phyloP scores from a whole-genome alignment of 2,329 filamentous ascomycete genomes.

The Talaromyces islandicus region DNA sequence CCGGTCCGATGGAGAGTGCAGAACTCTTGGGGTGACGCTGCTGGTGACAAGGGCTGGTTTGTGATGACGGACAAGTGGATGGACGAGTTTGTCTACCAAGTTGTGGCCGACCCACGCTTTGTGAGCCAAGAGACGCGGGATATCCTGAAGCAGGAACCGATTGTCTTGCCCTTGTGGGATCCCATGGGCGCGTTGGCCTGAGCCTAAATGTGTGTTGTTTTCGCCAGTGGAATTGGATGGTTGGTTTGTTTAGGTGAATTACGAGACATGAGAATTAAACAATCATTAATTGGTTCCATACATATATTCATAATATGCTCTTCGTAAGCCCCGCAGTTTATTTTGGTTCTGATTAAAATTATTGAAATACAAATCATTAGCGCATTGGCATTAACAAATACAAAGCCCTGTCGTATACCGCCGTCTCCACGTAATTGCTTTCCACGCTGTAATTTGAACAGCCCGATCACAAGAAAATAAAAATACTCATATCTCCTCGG shows the following conservation, averaged over 20 bases:
- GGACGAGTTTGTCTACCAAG: constrained; percentile 79
- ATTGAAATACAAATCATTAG: too few relatives aligned
- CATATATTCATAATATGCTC: too few relatives aligned
- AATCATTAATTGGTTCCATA: not conserved
- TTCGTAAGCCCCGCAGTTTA: too few relatives aligned
- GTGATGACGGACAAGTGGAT: constrained; percentile 81
- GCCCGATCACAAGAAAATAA: not conserved
- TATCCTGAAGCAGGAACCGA: constrained; percentile 63
- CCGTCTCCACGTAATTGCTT: not conserved
- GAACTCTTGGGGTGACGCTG: constrained; percentile 71
- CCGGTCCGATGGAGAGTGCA: constrained; percentile 77
- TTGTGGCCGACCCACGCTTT: constrained; percentile 70
- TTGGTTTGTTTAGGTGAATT: not conserved
- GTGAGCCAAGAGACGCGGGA: constrained; percentile 61
- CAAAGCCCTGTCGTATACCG: not conserved
- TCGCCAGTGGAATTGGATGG: too few relatives aligned
- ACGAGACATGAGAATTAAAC: not conserved
- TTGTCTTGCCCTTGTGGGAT: constrained; percentile 71
- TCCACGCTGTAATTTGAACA: not conserved
- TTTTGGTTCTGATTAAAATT: too few relatives aligned
- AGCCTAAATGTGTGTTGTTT: not conserved
- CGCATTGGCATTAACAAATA: not conserved
- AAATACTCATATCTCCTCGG: not conserved
- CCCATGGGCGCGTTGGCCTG: constrained; percentile 70
- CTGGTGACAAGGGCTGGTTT: constrained; percentile 76